phyloP scores from a whole-genome alignment of 192 early-diverging fungal genomes.

The Coemansia sp. region DNA sequence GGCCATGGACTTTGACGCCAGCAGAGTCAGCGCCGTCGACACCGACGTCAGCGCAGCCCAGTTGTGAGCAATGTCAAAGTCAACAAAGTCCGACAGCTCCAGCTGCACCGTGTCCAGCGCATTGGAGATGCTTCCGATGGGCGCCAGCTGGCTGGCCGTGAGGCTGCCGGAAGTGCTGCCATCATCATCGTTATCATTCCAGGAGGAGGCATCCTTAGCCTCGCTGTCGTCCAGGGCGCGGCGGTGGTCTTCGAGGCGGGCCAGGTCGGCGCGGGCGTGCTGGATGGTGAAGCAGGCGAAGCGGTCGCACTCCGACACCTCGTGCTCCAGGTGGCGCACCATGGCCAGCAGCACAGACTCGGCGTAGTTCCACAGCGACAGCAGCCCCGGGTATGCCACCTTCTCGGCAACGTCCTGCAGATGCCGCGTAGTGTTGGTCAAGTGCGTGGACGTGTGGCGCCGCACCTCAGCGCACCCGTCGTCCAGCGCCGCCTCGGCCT shows the following conservation, averaged over 20 bases:
- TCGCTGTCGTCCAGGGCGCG: constrained; percentile 21
- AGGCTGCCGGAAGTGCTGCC: background rate
- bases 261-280: constrained; percentile 41
- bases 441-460: constrained; percentile 46
- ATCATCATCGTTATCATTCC: constrained; percentile 22
- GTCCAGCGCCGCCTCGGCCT: constrained; percentile 65
- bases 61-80: constrained; percentile 64
- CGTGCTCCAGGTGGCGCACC: constrained; percentile 65
- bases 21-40: constrained; percentile 60
- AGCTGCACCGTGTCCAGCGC: constrained; percentile 53
- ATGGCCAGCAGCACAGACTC: constrained; percentile 73
- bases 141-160: constrained; percentile 39
- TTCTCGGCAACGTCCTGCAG: constrained; percentile 69
- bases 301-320: constrained; percentile 63
- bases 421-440: constrained; percentile 64
- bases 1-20: constrained; percentile 43
- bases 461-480: constrained; percentile 63
- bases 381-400: constrained; percentile 78
- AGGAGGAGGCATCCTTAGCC: background rate
- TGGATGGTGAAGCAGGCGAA: constrained; percentile 58
- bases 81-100: constrained; percentile 63
- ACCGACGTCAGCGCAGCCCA: constrained; percentile 62
- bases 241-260: constrained; percentile 36
- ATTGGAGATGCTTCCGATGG: constrained; percentile 55
- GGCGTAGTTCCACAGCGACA: constrained; percentile 88